Evolutionary conservation across 768 basidiomycete species (phyloP).

Genomic region (Holtermannia corniformis): DNA sequence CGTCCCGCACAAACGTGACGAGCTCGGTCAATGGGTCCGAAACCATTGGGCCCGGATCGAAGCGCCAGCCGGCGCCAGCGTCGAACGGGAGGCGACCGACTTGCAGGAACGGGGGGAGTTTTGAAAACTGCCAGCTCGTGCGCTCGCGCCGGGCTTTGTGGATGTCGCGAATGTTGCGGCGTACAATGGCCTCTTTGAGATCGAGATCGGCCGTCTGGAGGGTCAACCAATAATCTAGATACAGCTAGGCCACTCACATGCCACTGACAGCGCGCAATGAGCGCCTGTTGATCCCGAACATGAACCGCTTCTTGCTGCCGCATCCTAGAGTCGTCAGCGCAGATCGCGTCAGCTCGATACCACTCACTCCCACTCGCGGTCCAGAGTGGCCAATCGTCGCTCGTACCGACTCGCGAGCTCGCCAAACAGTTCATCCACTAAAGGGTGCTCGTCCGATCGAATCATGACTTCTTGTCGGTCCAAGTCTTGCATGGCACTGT

Average conservation of each 20-base stretch:
- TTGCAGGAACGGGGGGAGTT: slow-evolving; percentile 8
- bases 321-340: slow-evolving; percentile 8
- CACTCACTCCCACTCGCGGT: slow-evolving; percentile 2
- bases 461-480: slow-evolving; percentile 20
- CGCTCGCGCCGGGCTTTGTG: background rate
- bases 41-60: slow-evolving; percentile 11
- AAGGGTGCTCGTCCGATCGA: slow-evolving; percentile 10
- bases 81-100: slow-evolving; percentile 4
- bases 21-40: slow-evolving; percentile 8
- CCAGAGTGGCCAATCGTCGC: slow-evolving; percentile 8
- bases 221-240: background rate
- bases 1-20: slow-evolving; percentile 1
- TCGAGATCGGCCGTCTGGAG: slow-evolving; percentile 6
- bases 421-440: slow-evolving; percentile 13
- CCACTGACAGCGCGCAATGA: slow-evolving; percentile 6
- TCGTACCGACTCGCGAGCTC: slow-evolving; percentile 17
- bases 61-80: slow-evolving; percentile 25
- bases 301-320: slow-evolving; percentile 6
- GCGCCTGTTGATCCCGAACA: slow-evolving; percentile 10
- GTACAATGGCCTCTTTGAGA: slow-evolving; percentile 1
- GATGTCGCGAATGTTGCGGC: background rate
- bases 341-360: slow-evolving; percentile 1
- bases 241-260: slow-evolving; percentile 9
- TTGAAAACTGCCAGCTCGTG: background rate
- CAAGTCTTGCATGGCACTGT: slow-evolving; percentile 23